A percentile compares a stretch with the other conserved stretches of the same genome.
Evolutionary conservation across 2,329 filamentous ascomycete genomes (phyloP).

Genomic region (Penicillium sp.): DNA sequence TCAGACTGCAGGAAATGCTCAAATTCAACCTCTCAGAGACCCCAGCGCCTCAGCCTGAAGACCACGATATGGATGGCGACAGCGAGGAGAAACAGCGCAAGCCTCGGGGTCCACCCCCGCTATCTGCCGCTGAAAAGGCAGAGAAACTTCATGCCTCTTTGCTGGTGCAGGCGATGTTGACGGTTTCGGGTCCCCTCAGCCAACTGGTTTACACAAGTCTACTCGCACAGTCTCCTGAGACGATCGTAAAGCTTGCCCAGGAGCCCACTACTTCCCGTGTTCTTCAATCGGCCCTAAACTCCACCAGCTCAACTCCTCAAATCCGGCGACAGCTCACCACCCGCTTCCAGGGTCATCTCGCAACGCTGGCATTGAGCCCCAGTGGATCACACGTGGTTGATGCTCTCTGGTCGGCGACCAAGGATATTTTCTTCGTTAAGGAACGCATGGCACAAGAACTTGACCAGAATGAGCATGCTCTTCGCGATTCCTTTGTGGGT

Average conservation of each 20-base stretch:
- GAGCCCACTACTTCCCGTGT: conserved; percentile 62
- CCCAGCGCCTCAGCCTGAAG: conserved; percentile 26
- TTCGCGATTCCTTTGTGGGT: conserved; percentile 67
- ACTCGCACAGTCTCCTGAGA: conserved; percentile 58
- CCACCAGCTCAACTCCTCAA: conserved; percentile 54
- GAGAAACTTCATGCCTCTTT: conserved; percentile 78
- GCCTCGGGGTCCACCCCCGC: conserved; percentile 16
- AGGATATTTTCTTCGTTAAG: conserved; percentile 66
- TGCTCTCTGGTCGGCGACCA: conserved; percentile 64
- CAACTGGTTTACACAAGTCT: conserved; percentile 75
- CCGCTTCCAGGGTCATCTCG: conserved; percentile 63
- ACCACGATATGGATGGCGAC: conserved; percentile 50
- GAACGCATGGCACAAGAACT: conserved; percentile 69
- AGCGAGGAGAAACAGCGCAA: conserved; percentile 41
- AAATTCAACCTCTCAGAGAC: conserved; percentile 45
- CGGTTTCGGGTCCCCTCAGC: conserved; percentile 68
- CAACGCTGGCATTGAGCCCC: conserved; percentile 61
- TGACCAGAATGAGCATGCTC: conserved; percentile 56
- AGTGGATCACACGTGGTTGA: conserved; percentile 70
- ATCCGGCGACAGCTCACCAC: conserved; percentile 66
- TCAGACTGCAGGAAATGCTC: conserved; percentile 63
- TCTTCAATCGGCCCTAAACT: conserved; percentile 63
- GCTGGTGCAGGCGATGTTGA: conserved; percentile 76
- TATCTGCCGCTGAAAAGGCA: conserved; percentile 53
- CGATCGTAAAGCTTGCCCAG: conserved; percentile 66